Conservation (phyloP, 768 basidiomycete genomes). For the Tulasnella sp. region DNA sequence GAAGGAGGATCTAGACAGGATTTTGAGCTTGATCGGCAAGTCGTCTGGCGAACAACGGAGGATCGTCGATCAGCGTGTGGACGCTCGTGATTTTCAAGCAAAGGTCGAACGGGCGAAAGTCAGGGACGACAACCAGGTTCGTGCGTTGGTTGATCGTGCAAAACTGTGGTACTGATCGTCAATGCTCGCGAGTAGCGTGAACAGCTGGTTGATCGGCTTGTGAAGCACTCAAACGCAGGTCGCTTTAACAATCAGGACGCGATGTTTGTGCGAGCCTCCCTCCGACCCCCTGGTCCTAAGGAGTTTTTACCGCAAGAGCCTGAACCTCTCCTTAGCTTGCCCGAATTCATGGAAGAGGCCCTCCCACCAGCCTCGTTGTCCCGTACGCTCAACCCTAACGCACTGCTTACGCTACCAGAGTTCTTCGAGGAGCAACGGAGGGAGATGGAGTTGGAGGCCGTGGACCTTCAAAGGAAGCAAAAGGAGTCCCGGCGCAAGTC, state of each 20-base stretch:
- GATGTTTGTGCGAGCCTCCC: conserved; percentile 29
- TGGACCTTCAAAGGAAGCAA: conserved; percentile 16
- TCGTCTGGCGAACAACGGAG: conserved; percentile 47
- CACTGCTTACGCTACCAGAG: conserved; percentile 47
- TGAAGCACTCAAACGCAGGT: conserved; percentile 58
- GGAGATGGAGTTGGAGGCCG: conserved; percentile 27
- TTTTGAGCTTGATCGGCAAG: conserved; percentile 57
- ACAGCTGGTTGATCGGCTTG: conserved; percentile 63
- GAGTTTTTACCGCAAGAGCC: conserved; percentile 25
- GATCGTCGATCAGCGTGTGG: conserved; percentile 58
- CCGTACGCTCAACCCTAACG: conserved; percentile 31
- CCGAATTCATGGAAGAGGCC: conserved; percentile 50
- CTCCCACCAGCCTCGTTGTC: neutral
- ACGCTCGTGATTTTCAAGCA: conserved; percentile 42
- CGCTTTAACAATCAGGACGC: conserved; percentile 76
- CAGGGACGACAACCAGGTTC: conserved; percentile 54
- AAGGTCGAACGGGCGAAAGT: conserved; percentile 43
- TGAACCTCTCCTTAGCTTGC: conserved; percentile 42
- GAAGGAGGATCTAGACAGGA: conserved; percentile 47
- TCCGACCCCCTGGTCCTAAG: conserved; percentile 8
- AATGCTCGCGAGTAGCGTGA: conserved; percentile 38
- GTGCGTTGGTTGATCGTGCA: conserved; percentile 14
- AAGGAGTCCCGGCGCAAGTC: conserved; percentile 22
- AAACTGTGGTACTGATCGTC: neutral
- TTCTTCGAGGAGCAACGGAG: conserved; percentile 43